Conservation (phyloP, 768 basidiomycete species). For the Cyathus striatus region DNA sequence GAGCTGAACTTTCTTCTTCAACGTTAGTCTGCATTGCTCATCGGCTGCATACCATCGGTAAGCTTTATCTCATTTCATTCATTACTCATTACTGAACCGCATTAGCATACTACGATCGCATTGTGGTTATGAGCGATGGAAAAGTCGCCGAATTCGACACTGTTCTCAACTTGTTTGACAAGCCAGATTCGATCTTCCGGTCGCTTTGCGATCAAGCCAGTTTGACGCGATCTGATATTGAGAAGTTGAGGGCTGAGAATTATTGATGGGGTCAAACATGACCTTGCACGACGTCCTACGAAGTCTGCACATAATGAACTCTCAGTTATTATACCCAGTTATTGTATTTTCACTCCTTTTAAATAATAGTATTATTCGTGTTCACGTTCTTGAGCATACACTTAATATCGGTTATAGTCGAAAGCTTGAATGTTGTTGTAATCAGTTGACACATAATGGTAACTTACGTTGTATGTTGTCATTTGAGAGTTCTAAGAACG, state of each 20-base stretch:
- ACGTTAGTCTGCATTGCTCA: constrained; percentile 56
- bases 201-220: constrained; percentile 65
- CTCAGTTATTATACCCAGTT: too few species aligned
- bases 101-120: constrained; percentile 57
- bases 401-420: too few species aligned
- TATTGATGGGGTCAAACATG: too few species aligned
- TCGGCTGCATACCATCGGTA: constrained; percentile 53
- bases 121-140: constrained; percentile 72
- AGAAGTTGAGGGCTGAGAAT: constrained; percentile 43
- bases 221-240: constrained; percentile 49
- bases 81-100: constrained; percentile 3
- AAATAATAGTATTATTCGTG: too few species aligned
- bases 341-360: too few species aligned
- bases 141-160: constrained; percentile 70
- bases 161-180: constrained; percentile 60
- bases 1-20: constrained; percentile 49
- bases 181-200: constrained; percentile 60
- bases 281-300: too few species aligned
- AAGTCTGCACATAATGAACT: too few species aligned
- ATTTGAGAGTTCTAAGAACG: too few species aligned
- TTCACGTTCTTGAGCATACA: too few species aligned
- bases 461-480: too few species aligned
- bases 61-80: constrained; percentile 6
- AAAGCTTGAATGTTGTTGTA: too few species aligned
- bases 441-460: too few species aligned